A percentile compares a stretch with the other conserved stretches of the same genome.
phyloP scores from a whole-genome alignment of 345 rosid species.

The Populus ilicifolia region DNA sequence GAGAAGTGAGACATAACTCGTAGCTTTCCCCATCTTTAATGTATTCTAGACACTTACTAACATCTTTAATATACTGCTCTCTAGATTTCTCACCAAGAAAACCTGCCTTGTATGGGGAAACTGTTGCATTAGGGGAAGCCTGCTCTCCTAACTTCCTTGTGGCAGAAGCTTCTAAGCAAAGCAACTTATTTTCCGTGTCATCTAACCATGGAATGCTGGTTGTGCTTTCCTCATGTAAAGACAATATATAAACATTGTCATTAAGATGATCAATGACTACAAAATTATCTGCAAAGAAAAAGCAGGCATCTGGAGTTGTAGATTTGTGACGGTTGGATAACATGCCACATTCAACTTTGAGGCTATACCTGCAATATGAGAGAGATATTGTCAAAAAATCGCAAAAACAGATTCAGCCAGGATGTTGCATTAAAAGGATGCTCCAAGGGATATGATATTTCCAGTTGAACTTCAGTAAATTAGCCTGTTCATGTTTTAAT shows the following conservation, averaged over 20 bases:
- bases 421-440: no score
- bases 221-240: conserved; percentile 45
- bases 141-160: conserved; percentile 27
- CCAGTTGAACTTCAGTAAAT: background rate
- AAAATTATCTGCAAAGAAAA: conserved; percentile 78
- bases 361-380: conserved; percentile 58
- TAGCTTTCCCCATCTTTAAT: conserved; percentile 98
- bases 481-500: background rate
- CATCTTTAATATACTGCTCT: conserved; percentile 62
- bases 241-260: conserved; percentile 70
- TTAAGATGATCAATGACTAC: conserved; percentile 65
- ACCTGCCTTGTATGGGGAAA: conserved; percentile 30
- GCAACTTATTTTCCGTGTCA: conserved; percentile 59
- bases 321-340: conserved; percentile 68
- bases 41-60: conserved; percentile 60
- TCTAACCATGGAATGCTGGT: conserved; percentile 52
- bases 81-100: conserved; percentile 61
- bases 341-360: conserved; percentile 88
- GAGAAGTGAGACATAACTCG: conserved; percentile 87
- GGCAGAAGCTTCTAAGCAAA: conserved; percentile 35
- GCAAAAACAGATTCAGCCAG: no score
- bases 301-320: conserved; percentile 83
- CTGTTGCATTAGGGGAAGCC: conserved; percentile 13
- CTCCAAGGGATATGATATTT: no score
- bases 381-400: background rate